Conservation (phyloP, 306 rosid genomes). For the Castanea mollissima region DNA sequence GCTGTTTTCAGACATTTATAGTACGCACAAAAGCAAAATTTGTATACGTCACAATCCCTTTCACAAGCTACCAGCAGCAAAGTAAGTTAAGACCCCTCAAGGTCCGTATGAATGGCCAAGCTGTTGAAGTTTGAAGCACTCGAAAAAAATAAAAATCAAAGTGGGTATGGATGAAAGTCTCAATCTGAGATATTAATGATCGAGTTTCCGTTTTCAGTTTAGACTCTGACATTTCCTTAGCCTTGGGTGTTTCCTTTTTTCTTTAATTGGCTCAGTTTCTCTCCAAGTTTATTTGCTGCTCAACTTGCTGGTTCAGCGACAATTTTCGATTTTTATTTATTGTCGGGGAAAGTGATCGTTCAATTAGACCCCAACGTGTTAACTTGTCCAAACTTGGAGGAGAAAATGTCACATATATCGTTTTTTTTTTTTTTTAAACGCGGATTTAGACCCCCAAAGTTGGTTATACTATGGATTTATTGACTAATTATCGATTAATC, state of each 20-base stretch:
- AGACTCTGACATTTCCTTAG: background rate
- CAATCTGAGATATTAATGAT: slow-evolving; percentile 21
- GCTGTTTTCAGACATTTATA: slow-evolving; percentile 83
- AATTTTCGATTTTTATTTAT: slow-evolving; percentile 32
- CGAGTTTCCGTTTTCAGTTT: background rate
- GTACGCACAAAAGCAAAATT: slow-evolving; percentile 34
- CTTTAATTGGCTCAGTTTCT: slow-evolving; percentile 11
- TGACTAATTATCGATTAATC: no score
- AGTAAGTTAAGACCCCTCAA: slow-evolving; percentile 12
- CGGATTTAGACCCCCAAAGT: no score
- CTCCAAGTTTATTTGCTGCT: slow-evolving; percentile 26
- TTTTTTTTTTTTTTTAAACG: no score
- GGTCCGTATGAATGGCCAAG: background rate
- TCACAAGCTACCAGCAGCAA: slow-evolving; percentile 37
- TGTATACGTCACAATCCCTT: slow-evolving; percentile 32
- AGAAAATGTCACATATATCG: no score
- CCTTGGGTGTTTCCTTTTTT: background rate
- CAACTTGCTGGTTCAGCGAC: slow-evolving; percentile 34
- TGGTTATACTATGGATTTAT: no score
- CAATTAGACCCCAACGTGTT: no score
- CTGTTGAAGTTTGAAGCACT: no score
- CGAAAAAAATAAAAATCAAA: background rate
- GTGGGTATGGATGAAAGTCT: slow-evolving; percentile 20
- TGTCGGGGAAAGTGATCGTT: slow-evolving; percentile 25
- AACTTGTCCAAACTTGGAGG: no score